A percentile compares a stretch with the other conserved stretches of the same genome.
Evolutionary conservation across 2,329 filamentous ascomycete genomes (phyloP).

Genomic region (Alternaria metachromatica): DNA sequence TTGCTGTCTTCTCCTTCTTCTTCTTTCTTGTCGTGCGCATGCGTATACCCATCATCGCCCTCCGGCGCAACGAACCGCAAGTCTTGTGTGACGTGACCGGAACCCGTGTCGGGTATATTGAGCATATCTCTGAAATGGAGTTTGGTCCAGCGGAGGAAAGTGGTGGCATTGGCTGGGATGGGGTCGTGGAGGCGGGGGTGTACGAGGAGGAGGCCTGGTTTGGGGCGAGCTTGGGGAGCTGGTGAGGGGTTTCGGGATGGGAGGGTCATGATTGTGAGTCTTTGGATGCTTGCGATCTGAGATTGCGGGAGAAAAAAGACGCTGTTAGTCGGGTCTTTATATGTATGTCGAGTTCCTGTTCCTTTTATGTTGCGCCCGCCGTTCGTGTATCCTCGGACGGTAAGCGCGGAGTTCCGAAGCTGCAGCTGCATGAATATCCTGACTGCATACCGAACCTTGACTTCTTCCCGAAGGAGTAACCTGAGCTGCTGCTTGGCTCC

Average conservation of each 20-base stretch:
- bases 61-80: neutral
- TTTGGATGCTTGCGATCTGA: neutral
- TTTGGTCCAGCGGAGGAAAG: constrained; percentile 27
- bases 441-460: neutral
- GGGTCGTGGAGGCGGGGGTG: constrained; percentile 14
- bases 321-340: neutral
- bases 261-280: neutral
- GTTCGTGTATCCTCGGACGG: neutral
- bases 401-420: constrained; percentile 13
- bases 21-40: neutral
- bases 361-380: neutral
- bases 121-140: constrained; percentile 30
- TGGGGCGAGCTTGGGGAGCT: neutral
- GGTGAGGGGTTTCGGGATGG: neutral
- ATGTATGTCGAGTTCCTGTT: neutral
- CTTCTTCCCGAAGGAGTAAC: neutral
- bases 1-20: neutral
- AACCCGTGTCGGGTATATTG: neutral
- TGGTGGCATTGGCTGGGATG: neutral
- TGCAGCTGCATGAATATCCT: constrained; percentile 7
- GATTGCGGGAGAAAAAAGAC: neutral
- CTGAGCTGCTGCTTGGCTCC: neutral
- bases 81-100: neutral
- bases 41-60: neutral
- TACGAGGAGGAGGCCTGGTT: constrained; percentile 22